phyloP scores from a whole-genome alignment of 768 basidiomycete genomes.

The Suillus fuscotomentosus region DNA sequence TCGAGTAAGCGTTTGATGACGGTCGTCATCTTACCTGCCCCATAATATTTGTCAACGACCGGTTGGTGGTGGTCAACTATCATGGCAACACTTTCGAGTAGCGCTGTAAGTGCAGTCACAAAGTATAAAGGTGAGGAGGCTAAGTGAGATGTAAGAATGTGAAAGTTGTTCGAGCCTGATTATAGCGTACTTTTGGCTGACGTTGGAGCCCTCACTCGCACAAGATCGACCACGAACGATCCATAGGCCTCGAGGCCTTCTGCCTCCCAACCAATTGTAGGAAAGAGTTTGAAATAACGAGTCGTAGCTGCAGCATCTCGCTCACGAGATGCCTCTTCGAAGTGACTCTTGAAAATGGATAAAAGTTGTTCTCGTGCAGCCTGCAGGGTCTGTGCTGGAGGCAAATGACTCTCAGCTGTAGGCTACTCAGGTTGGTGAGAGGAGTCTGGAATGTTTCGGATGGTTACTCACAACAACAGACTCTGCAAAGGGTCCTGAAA shows the following conservation, averaged over 20 bases:
- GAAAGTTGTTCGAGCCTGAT: neutral
- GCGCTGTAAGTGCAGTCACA: constrained; percentile 81
- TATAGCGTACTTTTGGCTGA: constrained; percentile 71
- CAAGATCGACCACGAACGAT: constrained; percentile 88
- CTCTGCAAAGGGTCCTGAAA: constrained; percentile 83
- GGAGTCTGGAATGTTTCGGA: neutral
- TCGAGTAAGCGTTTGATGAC: constrained; percentile 75
- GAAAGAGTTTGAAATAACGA: constrained; percentile 96
- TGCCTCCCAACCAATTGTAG: constrained; percentile 89
- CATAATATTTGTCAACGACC: constrained; percentile 98
- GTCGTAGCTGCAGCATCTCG: constrained; percentile 86
- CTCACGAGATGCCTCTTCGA: constrained; percentile 75
- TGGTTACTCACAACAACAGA: constrained; percentile 71
- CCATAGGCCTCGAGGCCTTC: constrained; percentile 93
- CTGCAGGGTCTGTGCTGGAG: constrained; percentile 82
- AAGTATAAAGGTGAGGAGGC: constrained; percentile 93
- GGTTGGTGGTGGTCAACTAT: constrained; percentile 98
- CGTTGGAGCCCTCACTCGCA: constrained; percentile 72
- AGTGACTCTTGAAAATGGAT: constrained; percentile 73
- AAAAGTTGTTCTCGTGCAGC: constrained; percentile 74
- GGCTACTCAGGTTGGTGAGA: constrained; percentile 52
- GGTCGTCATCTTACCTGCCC: constrained; percentile 77
- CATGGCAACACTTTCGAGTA: constrained; percentile 94
- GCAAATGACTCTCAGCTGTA: constrained; percentile 81
- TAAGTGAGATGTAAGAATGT: constrained; percentile 29